Base-by-base conservation (phyloP, 495 filamentous ascomycete species). In the Penicillium lividum region DNA sequence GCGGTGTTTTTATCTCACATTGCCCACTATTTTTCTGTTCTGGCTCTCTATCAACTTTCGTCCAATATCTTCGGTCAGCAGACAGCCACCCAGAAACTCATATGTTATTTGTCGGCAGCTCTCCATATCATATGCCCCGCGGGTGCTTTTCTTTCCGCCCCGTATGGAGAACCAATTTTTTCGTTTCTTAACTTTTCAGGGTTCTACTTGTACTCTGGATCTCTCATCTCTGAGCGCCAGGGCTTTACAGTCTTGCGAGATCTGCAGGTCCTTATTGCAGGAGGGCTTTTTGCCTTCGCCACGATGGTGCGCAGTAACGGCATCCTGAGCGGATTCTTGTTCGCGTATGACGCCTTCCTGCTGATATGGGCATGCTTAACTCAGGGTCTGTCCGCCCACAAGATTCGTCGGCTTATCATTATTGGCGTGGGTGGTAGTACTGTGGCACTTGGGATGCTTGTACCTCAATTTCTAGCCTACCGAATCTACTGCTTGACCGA, bases 101-200 rank as follows among this genome's bases (percentile, higher is more conserved):
- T 91, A 27, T 82, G 89, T 27, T 84, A 93, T 52, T 69, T 88
- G 15, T 77, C 89, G 29, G 86, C 90, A 6, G 67, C 82, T 10
- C 75, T 98, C 34, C 90, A 97, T 68, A 84, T 96, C 43, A 64
- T 98, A 25, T 90, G 86, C 4, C 94, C 95, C 0, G 94, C 90
- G 7, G 93, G 93, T 9, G 72, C 96, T 3, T 97, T 98, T 67
- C 84, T 98, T 29, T 92, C 89, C 0, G 90, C 93, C 1, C 94
- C 95, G 0, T 94, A 92, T 64, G 81, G 84, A 22, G 95, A 98
- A 73, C 84, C 88, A 48, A 67, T 88, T 1, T 97, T 91, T 68
- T 85, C 93, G 1, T 77, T 94, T 7, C 73, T 97, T 30, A 88
- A 87, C 47, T 90, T 98, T 59, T 47, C 73, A 3, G 95, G 93